Conservation (phyloP, 768 basidiomycete genomes). For the Suillus hirtellus region DNA sequence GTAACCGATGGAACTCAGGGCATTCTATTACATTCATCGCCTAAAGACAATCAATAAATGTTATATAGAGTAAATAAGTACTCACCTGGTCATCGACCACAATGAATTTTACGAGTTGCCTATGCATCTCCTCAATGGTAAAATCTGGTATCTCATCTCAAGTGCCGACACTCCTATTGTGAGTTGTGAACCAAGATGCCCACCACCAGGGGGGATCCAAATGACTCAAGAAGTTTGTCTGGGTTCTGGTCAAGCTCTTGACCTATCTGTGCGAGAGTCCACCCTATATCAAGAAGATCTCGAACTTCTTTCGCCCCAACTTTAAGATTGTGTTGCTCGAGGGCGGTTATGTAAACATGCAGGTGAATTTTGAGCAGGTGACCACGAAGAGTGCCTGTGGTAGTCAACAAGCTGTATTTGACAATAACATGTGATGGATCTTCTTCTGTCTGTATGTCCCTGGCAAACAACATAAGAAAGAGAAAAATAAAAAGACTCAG, state of each 20-base stretch:
- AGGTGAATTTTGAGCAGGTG: background rate
- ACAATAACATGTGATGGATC: background rate
- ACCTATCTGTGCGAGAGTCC: no score
- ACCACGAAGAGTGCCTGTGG: background rate
- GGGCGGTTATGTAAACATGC: background rate
- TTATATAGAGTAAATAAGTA: background rate
- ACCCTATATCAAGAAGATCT: no score
- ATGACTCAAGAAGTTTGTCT: no score
- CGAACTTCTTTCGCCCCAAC: no score
- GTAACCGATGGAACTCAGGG: background rate
- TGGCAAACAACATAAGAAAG: background rate
- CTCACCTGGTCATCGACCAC: background rate
- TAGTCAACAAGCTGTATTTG: background rate
- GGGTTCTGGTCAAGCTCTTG: no score
- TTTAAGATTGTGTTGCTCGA: background rate
- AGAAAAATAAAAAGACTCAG: background rate
- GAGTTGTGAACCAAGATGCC: no score
- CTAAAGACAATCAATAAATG: background rate
- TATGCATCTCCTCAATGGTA: background rate
- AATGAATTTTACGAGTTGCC: background rate
- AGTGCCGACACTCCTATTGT: background rate
- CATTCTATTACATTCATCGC: constrained; percentile 7
- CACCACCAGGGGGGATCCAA: no score
- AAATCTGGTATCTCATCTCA: background rate
- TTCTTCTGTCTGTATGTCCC: background rate